Conservation (phyloP, 345 rosid species). For the Mercurialis annua region DNA sequence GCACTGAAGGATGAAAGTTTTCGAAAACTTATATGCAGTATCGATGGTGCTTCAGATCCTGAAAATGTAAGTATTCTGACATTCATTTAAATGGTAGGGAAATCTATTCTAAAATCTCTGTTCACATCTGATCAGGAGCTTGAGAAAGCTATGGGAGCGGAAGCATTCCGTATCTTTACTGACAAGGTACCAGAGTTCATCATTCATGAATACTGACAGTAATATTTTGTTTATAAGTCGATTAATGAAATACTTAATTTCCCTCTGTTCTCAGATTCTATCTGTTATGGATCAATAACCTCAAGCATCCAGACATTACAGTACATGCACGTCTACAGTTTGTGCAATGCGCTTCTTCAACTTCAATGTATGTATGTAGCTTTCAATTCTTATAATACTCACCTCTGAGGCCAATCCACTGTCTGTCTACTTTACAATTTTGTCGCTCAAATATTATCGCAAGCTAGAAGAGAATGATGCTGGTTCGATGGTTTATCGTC, state of each 20-base stretch:
- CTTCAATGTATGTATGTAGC: not conserved
- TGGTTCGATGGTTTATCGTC: no score
- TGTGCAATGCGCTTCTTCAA: conserved; percentile 14
- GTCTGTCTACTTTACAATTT: not conserved
- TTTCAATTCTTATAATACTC: not conserved
- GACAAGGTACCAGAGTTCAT: conserved; percentile 43
- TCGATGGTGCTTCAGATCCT: conserved; percentile 44
- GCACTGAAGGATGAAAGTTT: conserved; percentile 45
- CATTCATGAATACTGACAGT: not conserved
- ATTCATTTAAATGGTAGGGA: conserved; percentile 10
- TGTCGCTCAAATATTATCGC: not conserved
- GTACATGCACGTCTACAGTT: not conserved
- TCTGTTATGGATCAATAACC: conserved; percentile 27
- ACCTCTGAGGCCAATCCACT: not conserved
- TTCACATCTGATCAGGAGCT: conserved; percentile 41
- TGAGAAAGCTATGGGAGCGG: conserved; percentile 53
- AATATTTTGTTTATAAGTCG: not conserved
- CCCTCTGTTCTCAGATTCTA: conserved; percentile 34
- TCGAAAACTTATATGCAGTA: conserved; percentile 34
- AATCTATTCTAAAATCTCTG: conserved; percentile 15
- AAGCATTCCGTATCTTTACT: conserved; percentile 38
- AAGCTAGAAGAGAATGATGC: not conserved
- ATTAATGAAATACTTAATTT: not conserved
- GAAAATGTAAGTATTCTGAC: conserved; percentile 36
- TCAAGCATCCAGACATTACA: not conserved